These are phyloP conservation scores for Cardiospermum halicacabum DNA, from an alignment of 345 rosid species.

Conservation along the genomic window DNA sequence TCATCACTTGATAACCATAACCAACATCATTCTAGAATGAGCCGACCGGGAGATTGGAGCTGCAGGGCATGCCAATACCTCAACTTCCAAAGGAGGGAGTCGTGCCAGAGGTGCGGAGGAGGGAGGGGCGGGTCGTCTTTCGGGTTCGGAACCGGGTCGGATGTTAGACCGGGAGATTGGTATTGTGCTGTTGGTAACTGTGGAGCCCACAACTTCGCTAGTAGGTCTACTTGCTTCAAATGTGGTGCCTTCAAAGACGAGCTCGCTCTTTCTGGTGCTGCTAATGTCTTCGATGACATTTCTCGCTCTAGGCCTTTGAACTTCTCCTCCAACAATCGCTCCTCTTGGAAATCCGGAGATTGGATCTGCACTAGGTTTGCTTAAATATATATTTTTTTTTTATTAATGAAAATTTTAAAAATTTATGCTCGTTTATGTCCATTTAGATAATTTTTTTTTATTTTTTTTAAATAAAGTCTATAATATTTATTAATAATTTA, in stretches of 20 bases:
- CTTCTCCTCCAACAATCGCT: conserved; percentile 36
- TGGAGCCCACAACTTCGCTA: conserved; percentile 90
- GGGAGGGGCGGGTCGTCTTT: conserved; percentile 54
- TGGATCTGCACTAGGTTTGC: conserved; percentile 86
- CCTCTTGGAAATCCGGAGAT: conserved; percentile 92
- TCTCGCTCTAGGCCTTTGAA: conserved; percentile 43
- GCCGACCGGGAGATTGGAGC: conserved; percentile 89
- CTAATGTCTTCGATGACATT: conserved; percentile 40
- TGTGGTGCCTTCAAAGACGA: conserved; percentile 81
- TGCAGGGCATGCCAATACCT: conserved; percentile 76
- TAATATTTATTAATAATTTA: neutral
- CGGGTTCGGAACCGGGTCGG: conserved; percentile 74
- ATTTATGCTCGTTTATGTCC: too few relatives aligned
- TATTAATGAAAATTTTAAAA: too few relatives aligned
- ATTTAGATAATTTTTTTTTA: too few relatives aligned
- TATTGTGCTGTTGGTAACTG: conserved; percentile 81
- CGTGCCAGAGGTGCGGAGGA: conserved; percentile 75
- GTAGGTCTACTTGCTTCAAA: conserved; percentile 89
- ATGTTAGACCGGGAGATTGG: conserved; percentile 96
- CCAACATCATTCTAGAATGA: conserved; percentile 38
- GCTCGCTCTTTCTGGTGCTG: too few relatives aligned
- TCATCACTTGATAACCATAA: conserved; percentile 21
- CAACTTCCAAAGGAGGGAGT: conserved; percentile 83
- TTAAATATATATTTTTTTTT: neutral
- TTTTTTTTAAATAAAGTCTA: too few relatives aligned